Percentiles rank a stretch among this genome's conserved stretches.
phyloP scores from a whole-genome alignment of 345 rosid genomes.

The rapeseed (Brassica napus) region DNA sequence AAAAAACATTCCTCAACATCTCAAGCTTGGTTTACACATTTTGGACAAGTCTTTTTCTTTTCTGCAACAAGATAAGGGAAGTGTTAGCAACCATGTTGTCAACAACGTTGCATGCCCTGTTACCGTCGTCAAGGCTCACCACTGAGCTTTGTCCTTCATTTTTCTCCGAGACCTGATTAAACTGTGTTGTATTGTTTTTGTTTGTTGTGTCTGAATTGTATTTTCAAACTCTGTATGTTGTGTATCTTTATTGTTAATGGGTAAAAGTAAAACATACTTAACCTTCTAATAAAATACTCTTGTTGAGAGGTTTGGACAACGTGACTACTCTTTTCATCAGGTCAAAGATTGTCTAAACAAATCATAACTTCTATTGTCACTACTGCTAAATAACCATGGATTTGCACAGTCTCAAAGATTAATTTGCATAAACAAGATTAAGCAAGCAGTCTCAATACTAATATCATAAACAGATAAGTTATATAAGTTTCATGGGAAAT shows the following conservation, averaged over 20 bases:
- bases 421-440: not conserved
- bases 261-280: not conserved
- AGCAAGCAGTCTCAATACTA: not conserved
- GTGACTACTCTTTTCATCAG: not conserved
- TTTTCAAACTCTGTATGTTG: conserved; percentile 1
- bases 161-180: not conserved
- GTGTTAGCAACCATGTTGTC: conserved; percentile 83
- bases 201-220: conserved; percentile 5
- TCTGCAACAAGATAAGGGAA: conserved; percentile 59
- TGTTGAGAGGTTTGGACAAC: conserved; percentile 8
- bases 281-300: conserved; percentile 14
- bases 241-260: not conserved
- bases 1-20: not conserved
- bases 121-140: conserved; percentile 63
- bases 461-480: not conserved
- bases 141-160: conserved; percentile 21
- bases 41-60: not conserved
- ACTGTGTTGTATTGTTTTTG: conserved; percentile 18
- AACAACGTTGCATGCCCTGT: conserved; percentile 73
- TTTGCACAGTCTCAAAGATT: not conserved
- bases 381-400: not conserved
- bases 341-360: not conserved
- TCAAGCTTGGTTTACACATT: not conserved
- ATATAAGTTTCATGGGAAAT: not conserved
- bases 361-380: not conserved